Evolutionary conservation across 441 rosid species (phyloP).

Genomic region (Corymbia calophylla): DNA sequence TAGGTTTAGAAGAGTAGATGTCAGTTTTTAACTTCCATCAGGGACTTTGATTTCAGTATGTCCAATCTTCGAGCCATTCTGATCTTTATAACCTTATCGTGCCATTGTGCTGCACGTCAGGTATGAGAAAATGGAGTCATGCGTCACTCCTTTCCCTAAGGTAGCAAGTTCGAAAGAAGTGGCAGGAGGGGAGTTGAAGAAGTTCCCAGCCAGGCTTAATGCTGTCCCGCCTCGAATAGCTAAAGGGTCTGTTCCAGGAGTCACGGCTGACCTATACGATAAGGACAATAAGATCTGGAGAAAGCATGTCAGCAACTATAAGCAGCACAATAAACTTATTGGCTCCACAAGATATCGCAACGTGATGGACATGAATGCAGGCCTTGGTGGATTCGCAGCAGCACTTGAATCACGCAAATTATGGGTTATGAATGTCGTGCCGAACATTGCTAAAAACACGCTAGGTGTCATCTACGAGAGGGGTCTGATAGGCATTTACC

Average conservation of each 20-base stretch:
- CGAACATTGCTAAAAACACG: slow-evolving; percentile 64
- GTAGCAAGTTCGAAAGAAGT: slow-evolving; percentile 53
- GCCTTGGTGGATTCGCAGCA: slow-evolving; percentile 92
- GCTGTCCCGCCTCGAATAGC: slow-evolving; percentile 70
- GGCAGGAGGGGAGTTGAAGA: slow-evolving; percentile 75
- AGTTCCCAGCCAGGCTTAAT: slow-evolving; percentile 80
- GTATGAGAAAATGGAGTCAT: slow-evolving; percentile 69
- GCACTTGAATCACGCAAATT: slow-evolving; percentile 83
- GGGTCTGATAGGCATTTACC: slow-evolving; percentile 88
- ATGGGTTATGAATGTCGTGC: slow-evolving; percentile 97
- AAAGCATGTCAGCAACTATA: slow-evolving; percentile 67
- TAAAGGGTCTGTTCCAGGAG: slow-evolving; percentile 50
- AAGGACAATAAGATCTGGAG: slow-evolving; percentile 71
- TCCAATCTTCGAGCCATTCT: background rate
- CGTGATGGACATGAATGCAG: slow-evolving; percentile 95
- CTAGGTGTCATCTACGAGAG: slow-evolving; percentile 82
- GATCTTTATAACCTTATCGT: background rate
- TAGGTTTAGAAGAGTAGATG: background rate
- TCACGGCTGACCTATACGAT: slow-evolving; percentile 46
- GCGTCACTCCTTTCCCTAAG: slow-evolving; percentile 66
- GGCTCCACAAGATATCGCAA: slow-evolving; percentile 79
- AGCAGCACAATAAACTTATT: slow-evolving; percentile 56
- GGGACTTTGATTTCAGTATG: background rate
- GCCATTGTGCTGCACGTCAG: slow-evolving; percentile 20
- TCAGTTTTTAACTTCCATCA: background rate